A percentile compares a stretch with the other conserved stretches of the same genome.
These are phyloP conservation scores for Claviceps spartinae DNA, from an alignment of 2,329 filamentous ascomycete species.

Conservation along the genomic window DNA sequence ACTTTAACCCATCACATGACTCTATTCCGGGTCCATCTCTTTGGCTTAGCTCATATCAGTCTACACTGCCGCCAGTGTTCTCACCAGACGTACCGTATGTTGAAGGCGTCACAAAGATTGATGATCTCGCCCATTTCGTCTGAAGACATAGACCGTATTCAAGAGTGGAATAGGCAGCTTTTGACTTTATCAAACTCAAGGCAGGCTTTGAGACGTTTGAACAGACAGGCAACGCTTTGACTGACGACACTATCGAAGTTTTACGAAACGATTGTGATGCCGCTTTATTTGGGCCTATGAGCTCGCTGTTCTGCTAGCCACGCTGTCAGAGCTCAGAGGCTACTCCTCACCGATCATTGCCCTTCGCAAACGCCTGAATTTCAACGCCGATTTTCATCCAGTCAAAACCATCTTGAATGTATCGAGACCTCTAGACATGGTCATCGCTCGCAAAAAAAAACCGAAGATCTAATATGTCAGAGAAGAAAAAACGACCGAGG, in stretches of 20 bases:
- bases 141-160: too few species aligned
- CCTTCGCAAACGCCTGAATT: conserved; percentile 83
- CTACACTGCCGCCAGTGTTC: too few species aligned
- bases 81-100: too few species aligned
- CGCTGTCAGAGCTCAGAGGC: conserved; percentile 56
- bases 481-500: conserved; percentile 77
- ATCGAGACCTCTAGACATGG: conserved; percentile 70
- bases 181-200: conserved; percentile 85
- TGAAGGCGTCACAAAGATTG: too few species aligned
- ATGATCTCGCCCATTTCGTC: too few species aligned
- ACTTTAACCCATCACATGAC: too few species aligned
- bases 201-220: conserved; percentile 92
- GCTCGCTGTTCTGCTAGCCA: conserved; percentile 58
- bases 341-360: conserved; percentile 96
- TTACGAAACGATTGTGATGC: conserved; percentile 87
- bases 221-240: conserved; percentile 74
- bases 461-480: conserved; percentile 95
- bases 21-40: too few species aligned
- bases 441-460: conserved; percentile 98
- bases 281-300: conserved; percentile 90
- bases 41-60: too few species aligned
- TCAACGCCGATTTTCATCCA: conserved; percentile 94
- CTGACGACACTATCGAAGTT: conserved; percentile 80
- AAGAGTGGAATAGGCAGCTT: conserved; percentile 21
- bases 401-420: conserved; percentile 70